phyloP scores from a whole-genome alignment of 257 asterid species.

The Craterostigma plantagineum region DNA sequence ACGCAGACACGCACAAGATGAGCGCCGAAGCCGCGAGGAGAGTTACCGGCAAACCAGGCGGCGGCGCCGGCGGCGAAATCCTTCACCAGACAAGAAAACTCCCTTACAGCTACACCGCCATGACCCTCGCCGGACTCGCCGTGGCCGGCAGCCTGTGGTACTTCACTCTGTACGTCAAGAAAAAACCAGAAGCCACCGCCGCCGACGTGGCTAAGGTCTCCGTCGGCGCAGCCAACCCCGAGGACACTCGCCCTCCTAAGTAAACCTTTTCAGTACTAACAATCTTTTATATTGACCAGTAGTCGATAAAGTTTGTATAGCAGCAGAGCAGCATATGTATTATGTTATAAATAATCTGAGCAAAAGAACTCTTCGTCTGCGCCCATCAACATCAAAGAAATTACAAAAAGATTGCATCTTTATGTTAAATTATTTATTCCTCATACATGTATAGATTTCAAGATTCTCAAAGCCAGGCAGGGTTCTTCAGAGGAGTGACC shows the following conservation, averaged over 20 bases:
- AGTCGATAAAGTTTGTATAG: no score
- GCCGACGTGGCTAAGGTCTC: slow-evolving; percentile 39
- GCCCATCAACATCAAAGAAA: no score
- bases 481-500: slow-evolving; percentile 54
- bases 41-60: slow-evolving; percentile 46
- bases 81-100: slow-evolving; percentile 47
- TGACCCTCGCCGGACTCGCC: slow-evolving; percentile 29
- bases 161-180: slow-evolving; percentile 44
- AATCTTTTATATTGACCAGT: no score
- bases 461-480: slow-evolving; percentile 91
- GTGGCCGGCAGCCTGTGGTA: slow-evolving; percentile 38
- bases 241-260: slow-evolving; percentile 12
- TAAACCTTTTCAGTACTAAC: no score
- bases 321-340: no score
- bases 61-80: slow-evolving; percentile 37
- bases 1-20: slow-evolving; percentile 77
- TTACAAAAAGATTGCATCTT: no score
- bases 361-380: no score
- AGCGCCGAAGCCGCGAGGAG: slow-evolving; percentile 44
- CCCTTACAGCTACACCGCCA: slow-evolving; percentile 26
- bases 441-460: no score
- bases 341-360: no score
- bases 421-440: no score
- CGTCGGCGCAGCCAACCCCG: slow-evolving; percentile 20
- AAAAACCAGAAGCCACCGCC: slow-evolving; percentile 54